These are phyloP conservation scores for Puccinia novopanici DNA, from an alignment of 1,284 basidiomycete species.

Conservation along the genomic window DNA sequence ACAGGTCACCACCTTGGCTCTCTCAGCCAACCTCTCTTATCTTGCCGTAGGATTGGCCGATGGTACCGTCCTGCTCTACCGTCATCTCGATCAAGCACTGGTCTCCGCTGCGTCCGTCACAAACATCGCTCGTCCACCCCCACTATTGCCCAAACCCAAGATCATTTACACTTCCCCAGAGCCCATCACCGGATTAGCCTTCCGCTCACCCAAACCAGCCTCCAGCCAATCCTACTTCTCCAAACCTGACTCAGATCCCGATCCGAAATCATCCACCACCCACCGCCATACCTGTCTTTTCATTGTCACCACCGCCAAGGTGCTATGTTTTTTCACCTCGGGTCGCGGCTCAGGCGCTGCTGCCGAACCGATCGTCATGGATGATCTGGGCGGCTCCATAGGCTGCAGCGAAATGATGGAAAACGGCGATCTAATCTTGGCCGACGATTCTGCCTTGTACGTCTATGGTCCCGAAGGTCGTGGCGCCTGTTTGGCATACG, in stretches of 20 bases:
- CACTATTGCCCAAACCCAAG: conserved; percentile 75
- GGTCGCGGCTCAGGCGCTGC: no score
- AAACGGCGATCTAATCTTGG: conserved; percentile 75
- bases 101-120: conserved; percentile 62
- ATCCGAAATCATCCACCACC: no score
- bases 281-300: no score
- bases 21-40: conserved; percentile 78
- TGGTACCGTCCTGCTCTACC: conserved; percentile 88
- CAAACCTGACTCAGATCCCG: no score
- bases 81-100: conserved; percentile 84
- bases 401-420: conserved; percentile 72
- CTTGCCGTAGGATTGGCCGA: conserved; percentile 88
- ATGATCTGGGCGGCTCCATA: conserved; percentile 80
- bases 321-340: no score
- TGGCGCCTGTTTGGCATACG: conserved; percentile 83
- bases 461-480: conserved; percentile 79
- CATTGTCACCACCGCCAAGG: no score
- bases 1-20: conserved; percentile 77
- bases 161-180: conserved; percentile 67
- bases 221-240: no score
- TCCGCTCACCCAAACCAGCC: conserved; percentile 58
- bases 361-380: conserved; percentile 63
- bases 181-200: conserved; percentile 87
- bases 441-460: conserved; percentile 88
- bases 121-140: conserved; percentile 46